Conservation (phyloP, 176 grass and related monocot species). For the Aegilops tauschii region DNA sequence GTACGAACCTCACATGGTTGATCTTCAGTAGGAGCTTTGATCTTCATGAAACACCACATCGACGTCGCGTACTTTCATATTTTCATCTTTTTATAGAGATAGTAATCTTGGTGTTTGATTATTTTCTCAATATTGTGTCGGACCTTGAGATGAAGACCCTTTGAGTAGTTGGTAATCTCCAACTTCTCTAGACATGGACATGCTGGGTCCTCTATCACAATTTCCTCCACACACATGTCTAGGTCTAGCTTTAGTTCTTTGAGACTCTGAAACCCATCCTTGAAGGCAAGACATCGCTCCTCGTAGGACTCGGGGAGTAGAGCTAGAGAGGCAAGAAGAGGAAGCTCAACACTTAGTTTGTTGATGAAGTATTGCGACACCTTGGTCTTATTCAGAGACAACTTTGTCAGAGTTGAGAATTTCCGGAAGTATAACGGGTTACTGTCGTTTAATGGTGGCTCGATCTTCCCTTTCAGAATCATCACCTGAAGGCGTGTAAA, state of each 20-base stretch:
- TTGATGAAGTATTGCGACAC: slow-evolving; percentile 12
- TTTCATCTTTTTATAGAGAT: not conserved
- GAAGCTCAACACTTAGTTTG: not conserved
- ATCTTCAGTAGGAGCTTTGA: not conserved
- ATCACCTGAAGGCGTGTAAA: not conserved
- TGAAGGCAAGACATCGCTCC: not conserved
- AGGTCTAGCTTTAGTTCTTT: not conserved
- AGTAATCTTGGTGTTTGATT: not conserved
- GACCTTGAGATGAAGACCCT: not conserved
- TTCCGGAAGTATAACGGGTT: too few species aligned
- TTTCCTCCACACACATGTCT: not conserved
- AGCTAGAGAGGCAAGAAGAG: not conserved
- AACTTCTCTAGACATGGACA: not conserved
- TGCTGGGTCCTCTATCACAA: not conserved
- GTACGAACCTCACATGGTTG: not conserved
- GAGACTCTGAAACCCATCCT: not conserved
- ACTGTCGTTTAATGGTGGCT: not conserved
- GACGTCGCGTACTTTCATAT: too few species aligned
- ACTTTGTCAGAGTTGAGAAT: slow-evolving; percentile 19
- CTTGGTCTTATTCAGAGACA: not conserved
- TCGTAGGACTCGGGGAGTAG: not conserved
- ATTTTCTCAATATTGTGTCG: not conserved
- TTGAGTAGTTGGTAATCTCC: not conserved
- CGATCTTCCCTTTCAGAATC: not conserved
- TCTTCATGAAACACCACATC: not conserved